Evolutionary conservation across 129 eudicot species (phyloP).

Genomic region (Flaveria brownii): DNA sequence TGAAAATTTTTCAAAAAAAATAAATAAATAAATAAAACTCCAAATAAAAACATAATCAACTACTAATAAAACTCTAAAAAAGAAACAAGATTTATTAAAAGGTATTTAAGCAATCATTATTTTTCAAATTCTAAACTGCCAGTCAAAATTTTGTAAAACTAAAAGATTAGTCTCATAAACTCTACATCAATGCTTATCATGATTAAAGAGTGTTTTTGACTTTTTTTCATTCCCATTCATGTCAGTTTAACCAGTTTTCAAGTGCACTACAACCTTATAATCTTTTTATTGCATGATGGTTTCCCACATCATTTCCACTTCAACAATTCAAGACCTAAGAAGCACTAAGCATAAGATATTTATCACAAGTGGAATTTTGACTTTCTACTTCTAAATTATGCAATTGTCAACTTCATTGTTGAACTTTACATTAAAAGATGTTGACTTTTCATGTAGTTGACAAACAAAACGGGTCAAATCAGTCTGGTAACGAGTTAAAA

Average conservation of each 20-base stretch:
- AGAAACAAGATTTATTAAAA: not conserved
- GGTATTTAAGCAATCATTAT: not conserved
- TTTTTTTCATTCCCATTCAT: not conserved
- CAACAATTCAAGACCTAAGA: constrained; percentile 27
- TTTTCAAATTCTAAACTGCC: not conserved
- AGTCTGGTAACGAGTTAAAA: not conserved
- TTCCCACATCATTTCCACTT: constrained; percentile 42
- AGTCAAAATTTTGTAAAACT: not conserved
- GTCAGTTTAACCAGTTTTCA: constrained; percentile 17
- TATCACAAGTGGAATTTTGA: constrained; percentile 38
- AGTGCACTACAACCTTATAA: constrained; percentile 18
- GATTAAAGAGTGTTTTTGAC: constrained; percentile 7
- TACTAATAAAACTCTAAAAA: too few relatives aligned
- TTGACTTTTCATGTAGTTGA: constrained; percentile 7
- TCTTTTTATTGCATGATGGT: constrained; percentile 21
- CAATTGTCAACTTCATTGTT: constrained; percentile 15
- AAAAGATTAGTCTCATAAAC: not conserved
- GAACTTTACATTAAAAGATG: not conserved
- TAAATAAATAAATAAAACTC: too few relatives aligned
- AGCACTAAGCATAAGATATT: constrained; percentile 36
- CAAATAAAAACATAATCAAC: too few relatives aligned
- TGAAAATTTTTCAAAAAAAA: too few relatives aligned
- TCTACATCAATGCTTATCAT: constrained; percentile 11
- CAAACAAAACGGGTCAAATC: not conserved
- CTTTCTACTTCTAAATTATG: constrained; percentile 28